Conservation (phyloP, 1,139 yeast species). For the Ogataea hybrid region DNA sequence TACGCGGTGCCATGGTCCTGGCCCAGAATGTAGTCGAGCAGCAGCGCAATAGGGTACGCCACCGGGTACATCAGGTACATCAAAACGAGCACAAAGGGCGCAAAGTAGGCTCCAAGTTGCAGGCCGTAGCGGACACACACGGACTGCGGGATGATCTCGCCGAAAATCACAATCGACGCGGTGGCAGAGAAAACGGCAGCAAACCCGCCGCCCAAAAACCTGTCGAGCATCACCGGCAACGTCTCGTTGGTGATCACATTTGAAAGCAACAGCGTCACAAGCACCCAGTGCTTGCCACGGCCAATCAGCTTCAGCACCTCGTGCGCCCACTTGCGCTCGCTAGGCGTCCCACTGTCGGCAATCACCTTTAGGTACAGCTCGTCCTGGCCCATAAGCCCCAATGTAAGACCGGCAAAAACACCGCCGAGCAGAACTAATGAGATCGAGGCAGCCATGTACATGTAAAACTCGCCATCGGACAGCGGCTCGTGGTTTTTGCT, state of each 20-base stretch:
- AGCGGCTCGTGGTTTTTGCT: constrained; percentile 18
- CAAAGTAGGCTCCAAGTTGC: constrained; percentile 84
- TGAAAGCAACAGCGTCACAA: constrained; percentile 79
- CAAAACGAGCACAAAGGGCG: constrained; percentile 80
- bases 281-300: constrained; percentile 96
- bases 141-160: constrained; percentile 95
- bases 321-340: constrained; percentile 68
- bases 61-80: constrained; percentile 93
- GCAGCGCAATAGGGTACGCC: constrained; percentile 84
- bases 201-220: constrained; percentile 96
- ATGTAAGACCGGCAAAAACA: constrained; percentile 91
- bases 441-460: constrained; percentile 58
- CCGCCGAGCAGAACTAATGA: constrained; percentile 85
- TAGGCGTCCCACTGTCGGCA: constrained; percentile 52
- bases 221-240: constrained; percentile 87
- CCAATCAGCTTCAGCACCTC: constrained; percentile 72
- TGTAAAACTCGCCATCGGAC: constrained; percentile 43
- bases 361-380: constrained; percentile 83
- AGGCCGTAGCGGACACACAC: constrained; percentile 90
- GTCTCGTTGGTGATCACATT: constrained; percentile 96
- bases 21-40: constrained; percentile 81
- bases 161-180: constrained; percentile 88
- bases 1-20: constrained; percentile 97
- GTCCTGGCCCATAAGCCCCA: constrained; percentile 97
- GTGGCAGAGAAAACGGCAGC: constrained; percentile 94